Conservation (phyloP, 116 monocot genomes). For the Dioscorea cayenensis region DNA sequence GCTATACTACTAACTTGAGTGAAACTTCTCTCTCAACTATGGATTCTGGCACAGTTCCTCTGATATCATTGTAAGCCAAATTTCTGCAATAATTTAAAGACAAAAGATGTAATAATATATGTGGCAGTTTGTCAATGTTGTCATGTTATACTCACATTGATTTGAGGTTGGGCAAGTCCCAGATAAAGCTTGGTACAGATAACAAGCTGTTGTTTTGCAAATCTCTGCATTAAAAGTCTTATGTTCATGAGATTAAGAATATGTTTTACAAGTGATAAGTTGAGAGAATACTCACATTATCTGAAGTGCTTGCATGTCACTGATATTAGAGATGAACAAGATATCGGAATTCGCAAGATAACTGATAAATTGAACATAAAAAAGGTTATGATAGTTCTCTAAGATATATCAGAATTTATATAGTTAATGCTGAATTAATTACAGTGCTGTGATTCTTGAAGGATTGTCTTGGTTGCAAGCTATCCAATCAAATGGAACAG, state of each 20-base stretch:
- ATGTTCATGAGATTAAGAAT: background rate
- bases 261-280: background rate
- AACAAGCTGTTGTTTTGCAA: constrained; percentile 1
- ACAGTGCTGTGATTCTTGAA: constrained; percentile 16
- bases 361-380: background rate
- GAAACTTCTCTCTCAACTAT: background rate
- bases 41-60: constrained; percentile 5
- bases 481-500: constrained; percentile 11
- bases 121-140: no score
- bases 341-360: constrained; percentile 5
- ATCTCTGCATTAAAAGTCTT: constrained; percentile 10
- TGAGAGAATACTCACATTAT: constrained; percentile 4
- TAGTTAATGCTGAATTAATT: background rate
- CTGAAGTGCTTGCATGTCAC: constrained; percentile 5
- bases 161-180: constrained; percentile 13
- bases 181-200: constrained; percentile 5
- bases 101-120: no score
- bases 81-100: constrained; percentile 3
- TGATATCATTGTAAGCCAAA: constrained; percentile 7
- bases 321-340: background rate
- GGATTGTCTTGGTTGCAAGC: constrained; percentile 5
- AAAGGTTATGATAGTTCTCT: no score
- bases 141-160: constrained; percentile 2
- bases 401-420: no score
- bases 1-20: constrained; percentile 6